Conservation (phyloP, 345 rosid species). For the Geranium rotundifolium region DNA sequence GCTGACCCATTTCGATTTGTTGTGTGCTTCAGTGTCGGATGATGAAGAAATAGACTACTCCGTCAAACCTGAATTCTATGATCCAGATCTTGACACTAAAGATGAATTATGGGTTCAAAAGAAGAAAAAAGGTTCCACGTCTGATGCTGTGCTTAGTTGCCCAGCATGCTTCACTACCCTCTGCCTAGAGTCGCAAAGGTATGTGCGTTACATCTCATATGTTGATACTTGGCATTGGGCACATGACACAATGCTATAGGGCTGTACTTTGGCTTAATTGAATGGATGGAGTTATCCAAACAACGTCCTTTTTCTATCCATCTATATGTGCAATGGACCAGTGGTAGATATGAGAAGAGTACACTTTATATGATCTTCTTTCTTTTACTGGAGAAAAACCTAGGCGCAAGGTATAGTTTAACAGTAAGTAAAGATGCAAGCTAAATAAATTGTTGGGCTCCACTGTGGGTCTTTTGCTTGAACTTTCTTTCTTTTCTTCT, state of each 20-base stretch:
- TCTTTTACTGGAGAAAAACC: not conserved
- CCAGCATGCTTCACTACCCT: constrained; percentile 81
- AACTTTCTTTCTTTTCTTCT: not conserved
- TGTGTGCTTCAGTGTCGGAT: constrained; percentile 42
- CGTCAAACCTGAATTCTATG: constrained; percentile 57
- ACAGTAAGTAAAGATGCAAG: not conserved
- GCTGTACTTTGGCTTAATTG: not conserved
- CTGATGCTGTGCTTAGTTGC: constrained; percentile 81
- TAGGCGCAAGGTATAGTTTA: not conserved
- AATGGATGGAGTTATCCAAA: not conserved
- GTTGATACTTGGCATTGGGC: not conserved
- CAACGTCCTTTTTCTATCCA: not conserved
- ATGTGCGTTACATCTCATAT: constrained; percentile 1
- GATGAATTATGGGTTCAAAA: constrained; percentile 55
- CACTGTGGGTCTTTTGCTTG: not conserved
- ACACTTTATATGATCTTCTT: too few species aligned
- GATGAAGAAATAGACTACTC: constrained; percentile 75
- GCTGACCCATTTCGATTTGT: constrained; percentile 1
- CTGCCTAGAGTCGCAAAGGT: constrained; percentile 79
- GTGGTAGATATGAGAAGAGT: not conserved
- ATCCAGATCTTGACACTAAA: constrained; percentile 53
- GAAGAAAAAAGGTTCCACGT: constrained; percentile 37
- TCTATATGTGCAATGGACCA: not conserved
- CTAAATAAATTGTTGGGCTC: not conserved
- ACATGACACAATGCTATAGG: not conserved